These are phyloP conservation scores for Leucocoprinus sp. DNA, from an alignment of 768 basidiomycete genomes.

Conservation along the genomic window DNA sequence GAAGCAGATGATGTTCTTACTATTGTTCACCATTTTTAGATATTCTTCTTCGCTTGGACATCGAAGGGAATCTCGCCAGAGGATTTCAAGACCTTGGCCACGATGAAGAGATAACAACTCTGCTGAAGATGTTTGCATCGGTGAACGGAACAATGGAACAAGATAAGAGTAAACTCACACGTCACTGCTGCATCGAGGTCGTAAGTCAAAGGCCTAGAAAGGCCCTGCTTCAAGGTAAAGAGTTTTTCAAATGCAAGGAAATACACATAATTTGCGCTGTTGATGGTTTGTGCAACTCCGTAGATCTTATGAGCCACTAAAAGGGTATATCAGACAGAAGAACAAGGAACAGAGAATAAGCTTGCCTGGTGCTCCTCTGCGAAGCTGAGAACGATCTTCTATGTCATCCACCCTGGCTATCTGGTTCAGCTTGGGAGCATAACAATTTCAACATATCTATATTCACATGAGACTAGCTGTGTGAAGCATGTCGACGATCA, in stretches of 20 bases:
- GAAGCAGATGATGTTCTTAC: conserved; percentile 32
- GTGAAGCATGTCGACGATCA: conserved; percentile 89
- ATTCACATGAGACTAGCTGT: conserved; percentile 84
- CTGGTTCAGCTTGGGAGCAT: background rate
- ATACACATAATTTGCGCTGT: conserved; percentile 94
- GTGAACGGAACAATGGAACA: background rate
- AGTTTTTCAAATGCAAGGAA: conserved; percentile 90
- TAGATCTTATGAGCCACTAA: conserved; percentile 92
- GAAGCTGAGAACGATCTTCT: conserved; percentile 82
- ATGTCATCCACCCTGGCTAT: conserved; percentile 80
- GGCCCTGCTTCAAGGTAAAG: conserved; percentile 40
- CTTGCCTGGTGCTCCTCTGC: conserved; percentile 76
- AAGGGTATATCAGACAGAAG: background rate
- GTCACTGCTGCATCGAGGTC: conserved; percentile 70
- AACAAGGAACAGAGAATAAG: background rate
- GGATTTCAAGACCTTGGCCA: conserved; percentile 89
- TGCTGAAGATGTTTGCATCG: conserved; percentile 18
- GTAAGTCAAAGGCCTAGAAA: conserved; percentile 19
- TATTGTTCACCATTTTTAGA: conserved; percentile 92
- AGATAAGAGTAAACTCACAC: conserved; percentile 30
- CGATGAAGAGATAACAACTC: conserved; percentile 85
- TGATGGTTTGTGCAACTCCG: conserved; percentile 94
- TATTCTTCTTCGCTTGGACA: conserved; percentile 97
- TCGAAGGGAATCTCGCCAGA: conserved; percentile 86
- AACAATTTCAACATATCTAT: background rate